A percentile compares a stretch with the other conserved stretches of the same genome.
These are phyloP conservation scores for Carex littledalei DNA, from an alignment of 176 grass and related monocot species.

Conservation along the genomic window DNA sequence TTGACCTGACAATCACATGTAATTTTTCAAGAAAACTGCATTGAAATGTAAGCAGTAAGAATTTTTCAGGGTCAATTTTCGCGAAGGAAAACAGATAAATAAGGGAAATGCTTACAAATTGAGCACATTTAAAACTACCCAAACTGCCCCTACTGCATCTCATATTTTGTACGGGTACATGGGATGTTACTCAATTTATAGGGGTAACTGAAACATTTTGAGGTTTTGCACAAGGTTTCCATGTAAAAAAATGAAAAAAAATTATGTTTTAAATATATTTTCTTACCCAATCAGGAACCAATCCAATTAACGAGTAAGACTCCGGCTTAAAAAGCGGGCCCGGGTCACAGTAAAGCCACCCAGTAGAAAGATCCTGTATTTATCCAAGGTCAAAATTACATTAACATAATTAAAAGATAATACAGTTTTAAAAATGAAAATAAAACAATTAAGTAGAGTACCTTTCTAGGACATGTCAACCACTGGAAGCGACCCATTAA, in stretches of 20 bases:
- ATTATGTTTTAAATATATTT: neutral
- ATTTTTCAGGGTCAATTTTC: neutral
- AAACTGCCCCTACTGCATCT: neutral
- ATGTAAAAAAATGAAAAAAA: neutral
- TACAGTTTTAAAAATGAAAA: neutral
- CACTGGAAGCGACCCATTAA: constrained; percentile 74
- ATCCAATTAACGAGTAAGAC: constrained; percentile 45
- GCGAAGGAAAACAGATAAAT: neutral
- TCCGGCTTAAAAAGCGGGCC: constrained; percentile 66
- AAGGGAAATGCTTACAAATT: neutral
- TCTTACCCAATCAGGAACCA: constrained; percentile 55
- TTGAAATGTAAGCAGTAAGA: neutral
- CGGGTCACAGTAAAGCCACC: constrained; percentile 83
- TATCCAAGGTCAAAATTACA: neutral
- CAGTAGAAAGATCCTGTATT: constrained; percentile 66
- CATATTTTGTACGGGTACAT: neutral
- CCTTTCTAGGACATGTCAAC: constrained; percentile 86
- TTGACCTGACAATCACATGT: too few species aligned
- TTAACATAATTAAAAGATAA: constrained; percentile 6
- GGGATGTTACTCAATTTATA: neutral
- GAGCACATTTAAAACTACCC: neutral
- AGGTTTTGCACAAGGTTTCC: neutral
- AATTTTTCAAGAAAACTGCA: too few species aligned
- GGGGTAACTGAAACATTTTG: neutral
- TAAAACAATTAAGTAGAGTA: constrained; percentile 14